Evolutionary conservation across 306 rosid species (phyloP), one percentile per base, ranked within the genome.

Genomic region (Cicer bijugum): DNA sequence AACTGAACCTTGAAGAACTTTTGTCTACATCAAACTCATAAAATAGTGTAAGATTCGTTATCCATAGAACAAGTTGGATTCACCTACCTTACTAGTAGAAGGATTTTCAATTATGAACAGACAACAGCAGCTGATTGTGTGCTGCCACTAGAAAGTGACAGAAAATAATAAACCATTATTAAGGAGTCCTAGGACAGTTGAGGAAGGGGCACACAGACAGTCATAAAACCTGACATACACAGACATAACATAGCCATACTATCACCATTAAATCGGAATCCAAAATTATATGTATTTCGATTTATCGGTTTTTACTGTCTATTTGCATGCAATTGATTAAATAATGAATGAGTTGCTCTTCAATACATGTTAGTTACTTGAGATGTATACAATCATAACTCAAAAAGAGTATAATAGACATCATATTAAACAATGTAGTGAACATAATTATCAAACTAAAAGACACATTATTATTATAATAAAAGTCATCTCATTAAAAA

Each of bases 401-500:
- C 12, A 28, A 63, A 35, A 72, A 55, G 19, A 42, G 44, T 77
- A 23, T 23, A 23, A 66, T 71, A 55, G 76, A 70, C 9, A 73
- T 45, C 51, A 38, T 61, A 45, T 35, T 57, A 63, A 55, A 42
- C 28, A 58, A 65, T 57, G 63, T 75, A 15, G 9, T 66, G 55
- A 71, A 35, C 61, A 55, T 20, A 82, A 75, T 59, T 62, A 77
- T 85, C 81, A 80, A 15, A 55, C 62, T 11, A 63, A 48, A 63
- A 46, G 33, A 3, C 33, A 16, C 59, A 20, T 20, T 1, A 20
- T 20, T 8, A 52, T 52, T 2, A 16, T 15, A 19, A 33, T 47
- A 42, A 61, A 14, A 67, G 53, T 68, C 69, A 81, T 80, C 84
- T 61, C 57, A 69, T 77, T 12, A 88, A 75, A 74, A 84, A 65